Conservation (phyloP, 305 asterid species). For the Vinca major region DNA sequence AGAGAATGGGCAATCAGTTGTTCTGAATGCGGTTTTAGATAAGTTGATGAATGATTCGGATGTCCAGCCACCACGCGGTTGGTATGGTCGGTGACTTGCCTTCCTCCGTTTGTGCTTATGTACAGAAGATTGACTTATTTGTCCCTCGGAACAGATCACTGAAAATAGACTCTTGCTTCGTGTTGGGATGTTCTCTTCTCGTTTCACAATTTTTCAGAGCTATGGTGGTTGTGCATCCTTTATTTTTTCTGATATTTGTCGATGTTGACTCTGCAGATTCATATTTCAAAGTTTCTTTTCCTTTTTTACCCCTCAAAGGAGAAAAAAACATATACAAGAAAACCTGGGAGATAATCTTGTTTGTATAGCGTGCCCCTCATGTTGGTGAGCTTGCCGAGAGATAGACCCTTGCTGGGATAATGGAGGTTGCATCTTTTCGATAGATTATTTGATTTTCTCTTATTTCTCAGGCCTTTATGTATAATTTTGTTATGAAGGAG, state of each 20-base stretch:
- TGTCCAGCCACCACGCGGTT: conserved; percentile 54
- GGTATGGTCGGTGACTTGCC: conserved; percentile 58
- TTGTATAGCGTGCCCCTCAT: no score
- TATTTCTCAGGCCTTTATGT: no score
- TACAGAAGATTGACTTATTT: conserved; percentile 26
- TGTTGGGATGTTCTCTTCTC: not conserved
- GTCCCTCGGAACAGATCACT: not conserved
- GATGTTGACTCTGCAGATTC: not conserved
- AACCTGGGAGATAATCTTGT: no score
- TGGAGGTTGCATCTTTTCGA: no score
- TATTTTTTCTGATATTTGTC: no score
- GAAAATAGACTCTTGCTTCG: not conserved
- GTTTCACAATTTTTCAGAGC: not conserved
- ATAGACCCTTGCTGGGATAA: no score
- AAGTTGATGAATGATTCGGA: conserved; percentile 90
- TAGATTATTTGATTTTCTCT: no score
- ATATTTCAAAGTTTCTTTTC: not conserved
- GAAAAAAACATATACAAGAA: no score
- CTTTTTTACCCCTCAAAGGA: no score
- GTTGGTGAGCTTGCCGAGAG: no score
- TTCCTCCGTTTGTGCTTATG: conserved; percentile 21
- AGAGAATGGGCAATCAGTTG: conserved; percentile 83
- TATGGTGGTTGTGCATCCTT: not conserved
- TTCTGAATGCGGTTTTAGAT: conserved; percentile 80
- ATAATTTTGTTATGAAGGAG: no score